Base-by-base conservation (phyloP, 2,329 filamentous ascomycete species). In the Cladophialophora yegresii region DNA sequence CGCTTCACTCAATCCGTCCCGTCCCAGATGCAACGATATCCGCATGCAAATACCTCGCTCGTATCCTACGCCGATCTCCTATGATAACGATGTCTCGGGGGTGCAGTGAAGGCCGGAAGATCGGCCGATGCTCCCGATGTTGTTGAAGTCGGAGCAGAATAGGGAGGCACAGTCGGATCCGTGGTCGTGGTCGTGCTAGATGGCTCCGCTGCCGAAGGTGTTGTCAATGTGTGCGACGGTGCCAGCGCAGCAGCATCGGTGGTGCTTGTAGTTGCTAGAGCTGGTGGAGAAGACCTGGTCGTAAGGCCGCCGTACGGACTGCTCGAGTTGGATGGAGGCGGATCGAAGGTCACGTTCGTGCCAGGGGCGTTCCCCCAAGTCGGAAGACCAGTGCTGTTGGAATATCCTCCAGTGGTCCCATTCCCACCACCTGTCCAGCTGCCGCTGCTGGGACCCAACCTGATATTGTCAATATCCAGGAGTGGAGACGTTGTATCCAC, bases 391-490 rank as follows among this genome's bases (percentile, higher is more conserved):
- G 57, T 53, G 47, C 57, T 59, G 50, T 59, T 59, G 47, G 43
- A 51, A 40, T 32, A 26, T 23, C 60, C 60, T 16, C 33, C 51
- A 26, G 20, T n/a, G 7, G 53, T 57, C 30, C 60, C 60, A 28
- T 57, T 62, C 8, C 22, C 23, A 40, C 9, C 12, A 40, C 9
- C 12, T 12, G 53, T 49, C 72, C 90, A 93, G 0, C 86, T 91
- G 0, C 84, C 98, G 77, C 87, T 85, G 30, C 84, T 98, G 45
- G 96, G 95, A 87, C 93, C 97, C 75, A 89, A 97, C 6, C 82
- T 98, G 5, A 90, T 87, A 40, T 85, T 98, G 0, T 93, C 96
- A 78, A 62, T 12, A 45, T 62, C 60, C 20, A 62, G 32, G 22
- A 89, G 26, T 16, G 60, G 51, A 20, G 60, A 57, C 8, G 30